phyloP scores from a whole-genome alignment of 225 moss, liverwort and hornwort genomes.

The Physcomitrellopsis africana region DNA sequence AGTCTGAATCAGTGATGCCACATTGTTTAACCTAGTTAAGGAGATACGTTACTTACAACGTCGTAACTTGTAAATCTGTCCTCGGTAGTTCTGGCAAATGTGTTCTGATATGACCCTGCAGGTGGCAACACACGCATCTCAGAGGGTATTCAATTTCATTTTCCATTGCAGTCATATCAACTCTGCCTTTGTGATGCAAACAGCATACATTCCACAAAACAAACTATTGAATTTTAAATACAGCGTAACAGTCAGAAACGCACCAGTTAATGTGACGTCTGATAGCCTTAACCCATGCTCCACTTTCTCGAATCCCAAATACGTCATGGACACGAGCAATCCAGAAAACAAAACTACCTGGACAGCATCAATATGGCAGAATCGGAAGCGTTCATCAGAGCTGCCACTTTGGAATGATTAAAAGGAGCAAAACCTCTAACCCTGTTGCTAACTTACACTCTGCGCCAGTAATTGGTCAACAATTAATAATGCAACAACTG shows the following conservation, averaged over 20 bases:
- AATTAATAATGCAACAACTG: neutral
- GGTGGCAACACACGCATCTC: slow-evolving; percentile 8
- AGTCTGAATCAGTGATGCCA: neutral
- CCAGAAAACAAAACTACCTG: slow-evolving; percentile 71
- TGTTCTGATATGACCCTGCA: slow-evolving; percentile 92
- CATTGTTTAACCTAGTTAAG: neutral
- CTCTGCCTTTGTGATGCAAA: neutral
- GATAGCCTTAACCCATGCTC: slow-evolving; percentile 86
- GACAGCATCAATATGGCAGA: slow-evolving; percentile 12
- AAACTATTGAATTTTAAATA: neutral
- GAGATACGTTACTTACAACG: slow-evolving; percentile 57
- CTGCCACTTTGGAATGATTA: neutral
- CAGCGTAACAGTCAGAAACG: neutral
- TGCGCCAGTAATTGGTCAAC: neutral
- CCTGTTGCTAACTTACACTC: neutral
- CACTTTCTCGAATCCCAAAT: slow-evolving; percentile 85
- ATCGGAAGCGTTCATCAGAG: neutral
- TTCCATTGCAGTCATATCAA: neutral
- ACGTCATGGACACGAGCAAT: slow-evolving; percentile 76
- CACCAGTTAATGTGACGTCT: slow-evolving; percentile 89
- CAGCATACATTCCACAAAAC: neutral
- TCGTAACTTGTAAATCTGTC: slow-evolving; percentile 85
- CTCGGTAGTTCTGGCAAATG: slow-evolving; percentile 78
- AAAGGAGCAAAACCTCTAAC: neutral
- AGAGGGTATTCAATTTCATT: neutral